Evolutionary conservation across 2,329 filamentous ascomycete genomes (phyloP).

Genomic region (Chalaropsis thielavioides): DNA sequence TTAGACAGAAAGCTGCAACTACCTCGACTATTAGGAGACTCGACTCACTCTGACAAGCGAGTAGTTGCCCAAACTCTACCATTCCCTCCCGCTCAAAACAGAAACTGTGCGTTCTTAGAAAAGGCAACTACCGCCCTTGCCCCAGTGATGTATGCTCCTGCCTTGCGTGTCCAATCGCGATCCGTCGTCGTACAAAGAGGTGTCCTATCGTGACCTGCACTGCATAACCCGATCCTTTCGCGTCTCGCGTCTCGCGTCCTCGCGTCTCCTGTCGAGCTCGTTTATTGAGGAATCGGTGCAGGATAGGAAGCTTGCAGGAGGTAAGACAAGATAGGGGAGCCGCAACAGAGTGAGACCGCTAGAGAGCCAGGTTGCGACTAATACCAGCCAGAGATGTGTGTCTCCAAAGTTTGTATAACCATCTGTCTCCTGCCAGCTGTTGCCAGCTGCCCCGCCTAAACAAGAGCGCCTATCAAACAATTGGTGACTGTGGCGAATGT

Average conservation of each 20-base stretch:
- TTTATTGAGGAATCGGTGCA: not conserved
- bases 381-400: no score
- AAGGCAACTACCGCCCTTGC: not conserved
- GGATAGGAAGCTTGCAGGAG: not conserved
- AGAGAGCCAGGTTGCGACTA: no score
- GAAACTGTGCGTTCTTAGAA: not conserved
- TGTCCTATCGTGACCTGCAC: not conserved
- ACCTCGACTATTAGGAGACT: not conserved
- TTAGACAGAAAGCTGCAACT: not conserved
- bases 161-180: not conserved
- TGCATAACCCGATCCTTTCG: not conserved
- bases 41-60: not conserved
- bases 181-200: not conserved
- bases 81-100: not conserved
- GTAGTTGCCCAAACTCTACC: not conserved
- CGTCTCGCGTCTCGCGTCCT: not conserved
- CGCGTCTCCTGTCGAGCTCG: not conserved
- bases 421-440: not conserved
- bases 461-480: no score
- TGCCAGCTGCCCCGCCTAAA: not conserved
- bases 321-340: no score
- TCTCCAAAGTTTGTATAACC: not conserved
- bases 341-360: no score
- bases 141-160: not conserved
- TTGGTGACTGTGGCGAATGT: no score